Percentiles rank a stretch among this genome's conserved stretches.
phyloP scores from a whole-genome alignment of 2,329 filamentous ascomycete genomes.

The Exophiala dermatitidis region DNA sequence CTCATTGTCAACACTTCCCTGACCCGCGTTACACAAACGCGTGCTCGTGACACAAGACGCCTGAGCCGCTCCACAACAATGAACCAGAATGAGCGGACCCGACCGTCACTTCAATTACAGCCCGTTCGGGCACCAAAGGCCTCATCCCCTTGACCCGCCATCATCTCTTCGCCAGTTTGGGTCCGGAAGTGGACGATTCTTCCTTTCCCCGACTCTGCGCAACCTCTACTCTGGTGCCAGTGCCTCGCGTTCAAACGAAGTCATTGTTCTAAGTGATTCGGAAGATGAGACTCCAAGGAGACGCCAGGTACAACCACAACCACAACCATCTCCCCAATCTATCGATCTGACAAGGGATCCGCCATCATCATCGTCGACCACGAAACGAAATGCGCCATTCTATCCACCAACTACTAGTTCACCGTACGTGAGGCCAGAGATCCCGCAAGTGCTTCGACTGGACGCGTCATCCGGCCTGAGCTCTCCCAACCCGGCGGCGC shows the following conservation, averaged over 20 bases:
- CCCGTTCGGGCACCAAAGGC: background rate
- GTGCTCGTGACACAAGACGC: background rate
- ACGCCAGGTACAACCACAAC: too few species aligned
- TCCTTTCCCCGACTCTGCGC: background rate
- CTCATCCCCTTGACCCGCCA: background rate
- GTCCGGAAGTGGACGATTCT: background rate
- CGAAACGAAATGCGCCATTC: background rate
- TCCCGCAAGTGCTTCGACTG: background rate
- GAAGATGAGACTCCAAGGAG: constrained; percentile 4
- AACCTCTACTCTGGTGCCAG: background rate
- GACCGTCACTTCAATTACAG: background rate
- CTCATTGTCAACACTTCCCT: background rate
- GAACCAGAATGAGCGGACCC: constrained; percentile 1
- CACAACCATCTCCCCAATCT: background rate
- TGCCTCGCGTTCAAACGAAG: background rate
- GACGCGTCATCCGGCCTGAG: background rate
- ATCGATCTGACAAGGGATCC: background rate
- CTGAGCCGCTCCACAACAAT: background rate
- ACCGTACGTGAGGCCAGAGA: background rate
- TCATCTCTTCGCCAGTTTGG: background rate
- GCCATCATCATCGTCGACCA: background rate
- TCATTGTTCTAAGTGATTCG: constrained; percentile 11
- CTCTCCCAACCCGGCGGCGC: background rate
- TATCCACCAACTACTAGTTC: background rate
- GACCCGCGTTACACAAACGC: background rate